Conservation (phyloP, 495 filamentous ascomycete genomes). For the Aspergillus campestris region DNA sequence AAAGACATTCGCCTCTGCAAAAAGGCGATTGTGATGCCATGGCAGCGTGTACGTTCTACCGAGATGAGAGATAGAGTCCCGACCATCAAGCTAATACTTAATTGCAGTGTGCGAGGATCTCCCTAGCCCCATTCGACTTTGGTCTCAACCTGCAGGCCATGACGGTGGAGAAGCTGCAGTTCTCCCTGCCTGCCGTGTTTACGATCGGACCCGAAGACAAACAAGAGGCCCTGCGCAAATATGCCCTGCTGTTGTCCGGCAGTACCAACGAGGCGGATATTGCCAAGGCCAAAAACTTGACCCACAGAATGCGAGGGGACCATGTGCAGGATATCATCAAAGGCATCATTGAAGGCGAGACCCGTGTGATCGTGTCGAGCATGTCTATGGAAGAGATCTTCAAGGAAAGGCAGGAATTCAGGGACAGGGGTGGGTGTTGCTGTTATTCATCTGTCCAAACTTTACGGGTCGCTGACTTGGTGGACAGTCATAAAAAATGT, state of each 20-base stretch:
- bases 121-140: slow-evolving; percentile 70
- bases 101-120: slow-evolving; percentile 35
- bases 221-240: slow-evolving; percentile 58
- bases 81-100: slow-evolving; percentile 6
- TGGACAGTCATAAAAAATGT: slow-evolving; percentile 61
- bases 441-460: not conserved
- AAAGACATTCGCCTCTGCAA: slow-evolving; percentile 63
- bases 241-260: slow-evolving; percentile 65
- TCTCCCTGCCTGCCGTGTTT: slow-evolving; percentile 72
- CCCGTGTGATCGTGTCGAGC: slow-evolving; percentile 62
- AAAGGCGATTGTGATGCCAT: slow-evolving; percentile 59
- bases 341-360: slow-evolving; percentile 83
- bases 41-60: slow-evolving; percentile 45
- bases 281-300: slow-evolving; percentile 18
- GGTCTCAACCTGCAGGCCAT: slow-evolving; percentile 69
- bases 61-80: not conserved
- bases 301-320: slow-evolving; percentile 31
- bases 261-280: slow-evolving; percentile 30
- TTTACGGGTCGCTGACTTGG: not conserved
- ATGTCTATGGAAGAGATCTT: slow-evolving; percentile 90
- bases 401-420: slow-evolving; percentile 71
- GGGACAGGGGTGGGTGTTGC: slow-evolving; percentile 39
- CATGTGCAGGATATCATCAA: slow-evolving; percentile 81
- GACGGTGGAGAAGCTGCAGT: slow-evolving; percentile 77
- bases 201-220: slow-evolving; percentile 72